These are phyloP conservation scores for Paraphaeosphaeria minitans DNA, from an alignment of 2,329 filamentous ascomycete genomes.

Conservation along the genomic window DNA sequence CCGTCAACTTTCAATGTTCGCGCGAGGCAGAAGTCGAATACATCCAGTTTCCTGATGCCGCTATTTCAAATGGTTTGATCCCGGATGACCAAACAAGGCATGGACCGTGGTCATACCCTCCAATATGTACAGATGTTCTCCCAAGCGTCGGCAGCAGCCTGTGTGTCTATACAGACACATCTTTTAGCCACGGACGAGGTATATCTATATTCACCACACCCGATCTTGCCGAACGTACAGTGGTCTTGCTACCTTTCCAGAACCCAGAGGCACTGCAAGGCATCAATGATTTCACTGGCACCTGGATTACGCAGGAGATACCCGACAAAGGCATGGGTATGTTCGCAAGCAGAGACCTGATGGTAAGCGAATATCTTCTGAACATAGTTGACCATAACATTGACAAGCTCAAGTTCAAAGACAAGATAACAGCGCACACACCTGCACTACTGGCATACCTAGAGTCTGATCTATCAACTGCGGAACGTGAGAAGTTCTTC, in stretches of 20 bases:
- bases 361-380: too few species aligned
- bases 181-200: conserved; percentile 36
- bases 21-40: conserved; percentile 16
- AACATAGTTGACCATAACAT: too few species aligned
- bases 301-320: conserved; percentile 29
- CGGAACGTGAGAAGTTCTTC: conserved; percentile 38
- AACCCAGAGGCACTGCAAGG: conserved; percentile 14
- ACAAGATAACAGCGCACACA: conserved; percentile 37
- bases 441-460: conserved; percentile 39
- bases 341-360: conserved; percentile 24
- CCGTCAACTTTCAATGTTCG: conserved; percentile 21
- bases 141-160: conserved; percentile 29
- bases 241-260: conserved; percentile 31
- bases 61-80: background rate
- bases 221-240: conserved; percentile 27
- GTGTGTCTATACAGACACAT: conserved; percentile 37
- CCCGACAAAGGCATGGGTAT: conserved; percentile 40
- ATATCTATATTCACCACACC: conserved; percentile 45
- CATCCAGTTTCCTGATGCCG: background rate
- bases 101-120: conserved; percentile 33
- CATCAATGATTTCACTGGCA: conserved; percentile 27
- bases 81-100: background rate
- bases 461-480: conserved; percentile 32
- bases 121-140: conserved; percentile 32
- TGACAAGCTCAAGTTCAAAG: conserved; percentile 23